phyloP scores from a whole-genome alignment of 306 rosid genomes.

The Acmispon strigosus region DNA sequence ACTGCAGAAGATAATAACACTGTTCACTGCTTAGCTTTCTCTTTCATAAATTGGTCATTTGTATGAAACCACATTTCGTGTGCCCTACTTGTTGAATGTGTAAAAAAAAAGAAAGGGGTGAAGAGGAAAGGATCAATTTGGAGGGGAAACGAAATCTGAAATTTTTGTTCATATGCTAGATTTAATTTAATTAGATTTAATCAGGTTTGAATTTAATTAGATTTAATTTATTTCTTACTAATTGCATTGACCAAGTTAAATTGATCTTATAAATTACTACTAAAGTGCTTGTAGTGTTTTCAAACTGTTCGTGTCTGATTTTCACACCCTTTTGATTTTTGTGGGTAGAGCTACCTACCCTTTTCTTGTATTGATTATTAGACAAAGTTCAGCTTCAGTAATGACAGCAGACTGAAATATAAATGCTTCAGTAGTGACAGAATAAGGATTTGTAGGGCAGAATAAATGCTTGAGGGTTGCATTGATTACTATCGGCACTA shows the following conservation, averaged over 20 bases:
- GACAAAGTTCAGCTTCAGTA: no score
- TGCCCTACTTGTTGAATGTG: slow-evolving; percentile 14
- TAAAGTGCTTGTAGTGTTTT: slow-evolving; percentile 8
- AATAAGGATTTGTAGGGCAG: no score
- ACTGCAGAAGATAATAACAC: slow-evolving; percentile 52
- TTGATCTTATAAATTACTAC: slow-evolving; percentile 15
- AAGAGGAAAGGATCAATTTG: not conserved
- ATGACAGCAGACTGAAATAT: no score
- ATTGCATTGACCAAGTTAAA: slow-evolving; percentile 16
- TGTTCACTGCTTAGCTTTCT: slow-evolving; percentile 89
- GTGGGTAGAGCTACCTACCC: no score
- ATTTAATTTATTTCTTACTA: slow-evolving; percentile 50
- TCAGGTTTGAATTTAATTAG: slow-evolving; percentile 8
- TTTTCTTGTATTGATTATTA: no score
- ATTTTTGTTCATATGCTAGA: slow-evolving; percentile 37
- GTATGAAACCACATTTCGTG: slow-evolving; percentile 44
- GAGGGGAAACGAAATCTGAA: slow-evolving; percentile 17
- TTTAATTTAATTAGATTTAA: no score
- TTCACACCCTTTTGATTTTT: no score
- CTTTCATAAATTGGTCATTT: slow-evolving; percentile 95
- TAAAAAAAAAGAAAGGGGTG: not conserved
- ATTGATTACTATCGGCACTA: no score
- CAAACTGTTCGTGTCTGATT: not conserved
- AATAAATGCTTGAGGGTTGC: no score
- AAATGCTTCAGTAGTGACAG: no score